Conservation (phyloP, 2,329 filamentous ascomycete species). For the Peltaster fructicola region DNA sequence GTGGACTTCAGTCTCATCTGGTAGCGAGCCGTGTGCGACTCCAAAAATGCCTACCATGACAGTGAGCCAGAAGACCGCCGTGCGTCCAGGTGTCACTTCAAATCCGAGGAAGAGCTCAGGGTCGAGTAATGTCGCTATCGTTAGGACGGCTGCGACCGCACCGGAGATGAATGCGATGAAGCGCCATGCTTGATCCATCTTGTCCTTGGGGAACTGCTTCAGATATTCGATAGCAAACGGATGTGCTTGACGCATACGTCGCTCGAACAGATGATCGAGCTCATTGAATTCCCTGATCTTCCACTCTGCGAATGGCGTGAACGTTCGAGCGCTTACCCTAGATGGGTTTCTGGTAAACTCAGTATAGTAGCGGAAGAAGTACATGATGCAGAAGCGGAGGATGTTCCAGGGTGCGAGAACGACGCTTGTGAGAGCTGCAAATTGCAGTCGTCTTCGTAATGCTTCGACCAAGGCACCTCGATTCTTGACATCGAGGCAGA, state of each 20-base stretch:
- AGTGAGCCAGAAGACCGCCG: conserved; percentile 77
- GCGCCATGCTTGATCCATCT: conserved; percentile 67
- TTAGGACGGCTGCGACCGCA: conserved; percentile 69
- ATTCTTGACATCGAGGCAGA: conserved; percentile 71
- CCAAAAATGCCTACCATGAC: conserved; percentile 72
- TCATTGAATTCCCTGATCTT: conserved; percentile 99
- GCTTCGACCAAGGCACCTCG: conserved; percentile 62
- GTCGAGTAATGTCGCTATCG: conserved; percentile 69
- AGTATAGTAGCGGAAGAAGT: conserved; percentile 91
- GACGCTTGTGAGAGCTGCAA: conserved; percentile 73
- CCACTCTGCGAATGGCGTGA: conserved; percentile 89
- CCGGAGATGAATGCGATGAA: conserved; percentile 80
- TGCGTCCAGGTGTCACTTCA: conserved; percentile 75
- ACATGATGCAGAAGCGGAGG: conserved; percentile 70
- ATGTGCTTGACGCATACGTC: conserved; percentile 83
- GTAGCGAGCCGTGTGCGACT: conserved; percentile 62
- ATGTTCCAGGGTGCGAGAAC: conserved; percentile 74
- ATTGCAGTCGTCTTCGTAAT: conserved; percentile 58
- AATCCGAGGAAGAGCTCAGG: conserved; percentile 82
- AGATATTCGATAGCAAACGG: conserved; percentile 84
- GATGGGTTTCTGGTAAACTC: conserved; percentile 92
- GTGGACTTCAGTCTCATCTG: conserved; percentile 71
- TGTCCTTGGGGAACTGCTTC: conserved; percentile 90
- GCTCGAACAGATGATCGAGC: conserved; percentile 76
- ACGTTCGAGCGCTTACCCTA: conserved; percentile 71